Conservation (phyloP, 306 rosid species). For the Begonia peltatifolia region DNA sequence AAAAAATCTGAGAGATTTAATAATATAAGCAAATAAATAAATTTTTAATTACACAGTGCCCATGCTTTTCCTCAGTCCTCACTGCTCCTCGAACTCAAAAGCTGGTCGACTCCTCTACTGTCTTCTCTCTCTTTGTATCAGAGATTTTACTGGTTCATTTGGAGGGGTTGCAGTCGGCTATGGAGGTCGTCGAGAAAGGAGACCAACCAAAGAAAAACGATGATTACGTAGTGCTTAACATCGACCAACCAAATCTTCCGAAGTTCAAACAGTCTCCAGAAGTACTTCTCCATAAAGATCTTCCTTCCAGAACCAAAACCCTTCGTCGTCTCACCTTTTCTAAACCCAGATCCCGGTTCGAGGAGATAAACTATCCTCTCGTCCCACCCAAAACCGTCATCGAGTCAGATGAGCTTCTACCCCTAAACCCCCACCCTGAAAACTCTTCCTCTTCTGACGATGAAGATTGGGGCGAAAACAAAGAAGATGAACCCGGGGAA, state of each 20-base stretch:
- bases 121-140: no score
- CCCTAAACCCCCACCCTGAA: not conserved
- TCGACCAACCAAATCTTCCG: slow-evolving; percentile 15
- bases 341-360: slow-evolving; percentile 34
- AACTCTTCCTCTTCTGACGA: slow-evolving; percentile 15
- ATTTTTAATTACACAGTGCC: no score
- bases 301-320: slow-evolving; percentile 12
- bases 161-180: no score
- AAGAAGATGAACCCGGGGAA: slow-evolving; percentile 10
- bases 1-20: no score
- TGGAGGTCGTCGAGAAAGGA: not conserved
- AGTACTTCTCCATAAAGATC: not conserved
- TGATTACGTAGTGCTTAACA: slow-evolving; percentile 19
- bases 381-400: slow-evolving; percentile 11
- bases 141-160: no score
- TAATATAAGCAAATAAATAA: no score
- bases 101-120: no score
- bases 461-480: slow-evolving; percentile 9
- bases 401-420: slow-evolving; percentile 11
- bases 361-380: slow-evolving; percentile 16
- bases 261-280: slow-evolving; percentile 6
- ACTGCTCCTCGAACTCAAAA: no score
- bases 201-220: not conserved
- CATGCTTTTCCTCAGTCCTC: no score
- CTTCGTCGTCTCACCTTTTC: slow-evolving; percentile 26